Conservation (phyloP, 306 rosid genomes). For the Vicia faba region DNA sequence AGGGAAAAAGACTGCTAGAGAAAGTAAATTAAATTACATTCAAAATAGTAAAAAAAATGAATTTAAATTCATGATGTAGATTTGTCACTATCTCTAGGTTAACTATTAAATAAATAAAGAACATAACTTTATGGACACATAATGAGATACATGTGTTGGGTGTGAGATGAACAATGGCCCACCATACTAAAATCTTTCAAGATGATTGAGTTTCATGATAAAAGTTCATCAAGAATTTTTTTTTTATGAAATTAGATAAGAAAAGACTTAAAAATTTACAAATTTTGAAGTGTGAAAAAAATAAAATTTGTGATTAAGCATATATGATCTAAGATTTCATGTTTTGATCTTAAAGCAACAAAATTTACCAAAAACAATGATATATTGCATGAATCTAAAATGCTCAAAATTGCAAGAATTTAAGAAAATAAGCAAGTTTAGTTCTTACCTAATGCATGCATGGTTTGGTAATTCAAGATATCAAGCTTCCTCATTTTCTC, state of each 20-base stretch:
- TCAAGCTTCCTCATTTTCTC: conserved; percentile 84
- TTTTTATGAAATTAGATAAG: too few relatives aligned
- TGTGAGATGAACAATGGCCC: conserved; percentile 41
- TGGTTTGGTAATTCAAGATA: conserved; percentile 73
- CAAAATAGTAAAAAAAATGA: conserved; percentile 2
- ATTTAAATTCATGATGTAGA: conserved; percentile 35
- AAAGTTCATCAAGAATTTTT: conserved; percentile 5
- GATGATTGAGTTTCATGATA: not conserved
- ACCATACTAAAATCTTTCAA: conserved; percentile 21
- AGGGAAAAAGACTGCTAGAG: conserved; percentile 30
- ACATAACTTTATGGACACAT: conserved; percentile 33
- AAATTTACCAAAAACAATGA: conserved; percentile 5
- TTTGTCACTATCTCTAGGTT: conserved; percentile 36
- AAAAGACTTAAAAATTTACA: not conserved
- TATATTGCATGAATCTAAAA: conserved; percentile 19
- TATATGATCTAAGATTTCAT: conserved; percentile 12
- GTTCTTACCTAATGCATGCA: conserved; percentile 83
- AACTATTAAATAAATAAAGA: conserved; percentile 26
- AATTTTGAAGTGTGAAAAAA: not conserved
- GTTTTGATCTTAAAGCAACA: conserved; percentile 27
- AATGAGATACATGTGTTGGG: conserved; percentile 36
- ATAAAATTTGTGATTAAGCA: not conserved
- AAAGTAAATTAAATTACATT: conserved; percentile 31
- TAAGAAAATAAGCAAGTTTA: conserved; percentile 16
- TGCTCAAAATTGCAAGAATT: conserved; percentile 1